Base-by-base conservation (phyloP, 2,329 filamentous ascomycete species). In the Paecilomyces sp. region DNA sequence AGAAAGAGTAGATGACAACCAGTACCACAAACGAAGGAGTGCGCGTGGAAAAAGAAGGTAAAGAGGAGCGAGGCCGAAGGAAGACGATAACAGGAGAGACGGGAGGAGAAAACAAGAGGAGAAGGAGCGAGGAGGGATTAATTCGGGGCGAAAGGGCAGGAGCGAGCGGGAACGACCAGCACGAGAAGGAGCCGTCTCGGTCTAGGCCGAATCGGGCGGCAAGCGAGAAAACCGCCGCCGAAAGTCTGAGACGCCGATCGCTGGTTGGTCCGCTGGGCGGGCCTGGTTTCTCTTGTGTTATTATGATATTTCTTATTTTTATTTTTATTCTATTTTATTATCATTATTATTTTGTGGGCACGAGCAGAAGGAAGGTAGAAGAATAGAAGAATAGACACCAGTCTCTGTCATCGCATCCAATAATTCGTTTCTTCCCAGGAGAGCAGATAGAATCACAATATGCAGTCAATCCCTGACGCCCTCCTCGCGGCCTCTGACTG, bases 1-100 rank as follows among this genome's bases (percentile, higher is more conserved):
- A 30, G 55, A 54, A 36, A 57, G 60, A 57, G 58, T 51, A 58
- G 62, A 65, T 60, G 60, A 62, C 61, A 63, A 62, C 64, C 41
- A 47, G 41, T 67, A 64, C 62, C 63, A 61, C 66, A 67, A 71
- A 71, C 61, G 65, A 68, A 68, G 65, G 68, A 69, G 67, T 68
- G 65, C 64, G 63, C 64, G 57, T 60, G 61, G 59, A 59, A 62
- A 47, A 58, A 57, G 58, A 62, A 61, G 58, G 62, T 60, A 64
- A 66, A 67, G 64, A 63, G 66, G 65, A 68, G 67, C 63, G 63
- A 66, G 65, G 65, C 60, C 66, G 70, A 70, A 65, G 63, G 67
- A 68, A 65, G 64, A 63, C 58, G 61, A 54, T 60, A 60, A 51
- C 60, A 57, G 22, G 22, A 22, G 22, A 22, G 22, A 22, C 22